phyloP scores from a whole-genome alignment of 2,329 filamentous ascomycete species.

The Penicillium digitatum region DNA sequence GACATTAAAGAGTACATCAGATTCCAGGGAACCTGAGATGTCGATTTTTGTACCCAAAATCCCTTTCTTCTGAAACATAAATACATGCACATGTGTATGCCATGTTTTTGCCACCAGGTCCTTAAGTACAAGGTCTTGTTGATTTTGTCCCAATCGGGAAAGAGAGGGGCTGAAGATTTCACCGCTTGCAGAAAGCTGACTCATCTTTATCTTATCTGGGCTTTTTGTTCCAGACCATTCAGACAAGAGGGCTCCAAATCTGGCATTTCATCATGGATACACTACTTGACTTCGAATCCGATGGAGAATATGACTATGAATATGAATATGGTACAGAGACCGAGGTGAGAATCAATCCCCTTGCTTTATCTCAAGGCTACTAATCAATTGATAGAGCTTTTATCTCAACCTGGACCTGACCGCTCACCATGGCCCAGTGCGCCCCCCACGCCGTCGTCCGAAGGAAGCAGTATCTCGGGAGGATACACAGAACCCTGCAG shows the following conservation, averaged over 20 bases:
- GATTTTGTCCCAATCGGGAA: background rate
- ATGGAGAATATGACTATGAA: constrained; percentile 59
- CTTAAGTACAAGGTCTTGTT: background rate
- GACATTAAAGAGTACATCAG: background rate
- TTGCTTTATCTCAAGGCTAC: constrained; percentile 3
- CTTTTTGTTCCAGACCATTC: background rate
- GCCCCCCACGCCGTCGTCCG: constrained; percentile 31
- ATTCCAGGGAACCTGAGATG: too few species aligned
- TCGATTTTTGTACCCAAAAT: background rate
- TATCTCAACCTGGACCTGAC: constrained; percentile 60
- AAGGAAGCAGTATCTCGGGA: constrained; percentile 14
- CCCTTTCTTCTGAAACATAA: constrained; percentile 2
- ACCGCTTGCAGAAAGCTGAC: constrained; percentile 3
- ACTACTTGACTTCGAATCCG: constrained; percentile 37
- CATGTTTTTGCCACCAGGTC: background rate
- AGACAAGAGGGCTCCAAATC: background rate
- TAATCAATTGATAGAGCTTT: constrained; percentile 44
- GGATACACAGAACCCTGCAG: background rate
- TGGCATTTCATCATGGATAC: constrained; percentile 12
- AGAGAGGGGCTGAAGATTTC: background rate
- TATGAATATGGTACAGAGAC: constrained; percentile 57
- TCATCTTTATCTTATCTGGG: constrained; percentile 15
- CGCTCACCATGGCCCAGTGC: constrained; percentile 40
- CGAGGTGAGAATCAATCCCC: constrained; percentile 39
- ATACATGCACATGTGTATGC: background rate